A percentile compares a stretch with the other conserved stretches of the same genome.
These are phyloP conservation scores for Saccharum spontaneum DNA, from an alignment of 176 grass and related monocot species.

Conservation along the genomic window DNA sequence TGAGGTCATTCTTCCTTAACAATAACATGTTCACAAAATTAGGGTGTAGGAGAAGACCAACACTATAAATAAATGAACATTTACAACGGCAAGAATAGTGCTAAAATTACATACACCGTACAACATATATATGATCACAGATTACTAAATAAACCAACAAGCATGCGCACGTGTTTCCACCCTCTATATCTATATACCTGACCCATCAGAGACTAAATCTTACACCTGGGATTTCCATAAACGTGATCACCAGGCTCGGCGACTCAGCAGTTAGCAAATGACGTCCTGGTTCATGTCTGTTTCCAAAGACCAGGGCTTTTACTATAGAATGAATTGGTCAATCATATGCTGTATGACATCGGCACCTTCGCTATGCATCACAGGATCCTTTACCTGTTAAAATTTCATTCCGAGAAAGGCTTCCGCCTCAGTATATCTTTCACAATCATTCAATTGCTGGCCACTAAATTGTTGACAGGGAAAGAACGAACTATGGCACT, in stretches of 20 bases:
- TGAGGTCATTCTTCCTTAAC: background rate
- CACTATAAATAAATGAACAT: slow-evolving; percentile 19
- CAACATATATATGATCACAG: slow-evolving; percentile 25
- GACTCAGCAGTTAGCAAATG: slow-evolving; percentile 37
- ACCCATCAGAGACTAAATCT: background rate
- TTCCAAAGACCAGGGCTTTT: slow-evolving; percentile 5
- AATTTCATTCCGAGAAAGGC: background rate
- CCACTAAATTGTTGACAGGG: background rate
- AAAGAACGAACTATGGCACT: background rate
- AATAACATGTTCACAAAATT: background rate
- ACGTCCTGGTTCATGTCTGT: slow-evolving; percentile 19
- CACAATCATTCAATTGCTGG: slow-evolving; percentile 2
- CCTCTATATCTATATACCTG: slow-evolving; percentile 18
- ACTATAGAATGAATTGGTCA: slow-evolving; percentile 62
- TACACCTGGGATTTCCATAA: slow-evolving; percentile 42
- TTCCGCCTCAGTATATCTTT: slow-evolving; percentile 21
- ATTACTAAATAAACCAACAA: background rate
- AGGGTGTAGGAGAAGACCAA: background rate
- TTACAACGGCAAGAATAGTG: slow-evolving; percentile 13
- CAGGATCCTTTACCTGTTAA: slow-evolving; percentile 74
- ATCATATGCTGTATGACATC: slow-evolving; percentile 90
- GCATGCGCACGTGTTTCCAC: background rate
- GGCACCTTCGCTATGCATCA: slow-evolving; percentile 72
- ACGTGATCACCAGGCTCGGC: slow-evolving; percentile 43
- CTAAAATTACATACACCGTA: slow-evolving; percentile 25